These are phyloP conservation scores for Taphrina sp. DNA, from an alignment of 1,139 yeast genomes.

Conservation along the genomic window DNA sequence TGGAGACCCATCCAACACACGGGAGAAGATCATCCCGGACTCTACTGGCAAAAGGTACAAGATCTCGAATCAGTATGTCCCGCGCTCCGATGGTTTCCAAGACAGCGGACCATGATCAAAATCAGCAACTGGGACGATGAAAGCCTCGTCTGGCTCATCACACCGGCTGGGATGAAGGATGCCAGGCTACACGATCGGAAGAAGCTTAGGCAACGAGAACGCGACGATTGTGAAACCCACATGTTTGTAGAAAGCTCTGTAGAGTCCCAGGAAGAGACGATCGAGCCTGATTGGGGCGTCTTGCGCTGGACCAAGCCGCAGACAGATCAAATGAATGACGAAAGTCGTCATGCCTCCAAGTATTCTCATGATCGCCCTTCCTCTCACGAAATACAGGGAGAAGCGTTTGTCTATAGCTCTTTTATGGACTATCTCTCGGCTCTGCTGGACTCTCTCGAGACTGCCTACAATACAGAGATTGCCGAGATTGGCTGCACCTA, in stretches of 20 bases:
- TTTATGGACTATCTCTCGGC: not conserved
- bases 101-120: not conserved
- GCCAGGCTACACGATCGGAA: not conserved
- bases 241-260: too few species aligned
- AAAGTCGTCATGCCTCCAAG: too few species aligned
- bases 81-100: constrained; percentile 2
- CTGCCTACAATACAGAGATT: not conserved
- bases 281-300: not conserved
- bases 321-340: not conserved
- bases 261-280: too few species aligned
- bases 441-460: not conserved
- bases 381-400: not conserved
- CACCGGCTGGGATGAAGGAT: constrained; percentile 9
- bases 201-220: not conserved
- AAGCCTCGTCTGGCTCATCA: constrained; percentile 9
- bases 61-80: constrained; percentile 4
- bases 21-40: not conserved
- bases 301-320: not conserved
- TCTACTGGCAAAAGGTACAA: constrained; percentile 5
- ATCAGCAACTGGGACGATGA: constrained; percentile 10
- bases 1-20: not conserved
- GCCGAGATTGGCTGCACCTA: not conserved
- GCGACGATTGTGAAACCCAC: too few species aligned
- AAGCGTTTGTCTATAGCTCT: not conserved
- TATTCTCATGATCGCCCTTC: too few species aligned